Base-by-base conservation (phyloP, 768 basidiomycete genomes). In the Kockovaella imperatae region DNA sequence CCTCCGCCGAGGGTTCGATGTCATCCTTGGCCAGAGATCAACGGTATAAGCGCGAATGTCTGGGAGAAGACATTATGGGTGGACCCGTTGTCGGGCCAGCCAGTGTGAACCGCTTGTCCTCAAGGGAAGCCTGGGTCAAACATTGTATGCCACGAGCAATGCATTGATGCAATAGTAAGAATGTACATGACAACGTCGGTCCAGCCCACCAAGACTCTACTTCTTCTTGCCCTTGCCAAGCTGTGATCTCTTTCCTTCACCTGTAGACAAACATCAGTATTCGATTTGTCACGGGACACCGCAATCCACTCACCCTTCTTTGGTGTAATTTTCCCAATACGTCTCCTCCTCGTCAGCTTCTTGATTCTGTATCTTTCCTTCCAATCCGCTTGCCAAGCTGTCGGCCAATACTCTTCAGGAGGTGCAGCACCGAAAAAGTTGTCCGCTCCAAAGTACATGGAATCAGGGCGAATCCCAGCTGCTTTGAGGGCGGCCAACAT, bases 21-120 rank as follows among this genome's bases (percentile, higher is more conserved):
- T 57, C 65, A 71, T 57, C 56, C 67, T 17, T 71, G 69, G 69
- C 69, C 69, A 3, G 67, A 71, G 34, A 52, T 39, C 13, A 49
- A 55, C 43, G 69, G 69, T 1, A 35, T 71, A 13, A 52, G 54
- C 24, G 61, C 54, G 29, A 71, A 71, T 54, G 65, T 71, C 1
- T 71, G 69, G 69, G 61, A 64, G 45, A 46, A 52, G 21, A 65
- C 56, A 23, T 42, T 46, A 41, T 69, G 67, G 69, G 63, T 64
- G 2, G 44, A 52, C 11, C 67, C 69, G 4, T 67, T 18, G n/a
- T 18, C 38, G 31, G 49, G 39, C 35, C 25, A n/a, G n/a, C 29
- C 21, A 20, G 32, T 30, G 14, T 17, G 18, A 35, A 14, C 14
- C 17, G 26, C n/a, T 17, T 35, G 14, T 15, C 14, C 24, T 25